Evolutionary conservation across 108 stramenopile species (phyloP).

Genomic region (Pinguiococcus pyrenoidosus): DNA sequence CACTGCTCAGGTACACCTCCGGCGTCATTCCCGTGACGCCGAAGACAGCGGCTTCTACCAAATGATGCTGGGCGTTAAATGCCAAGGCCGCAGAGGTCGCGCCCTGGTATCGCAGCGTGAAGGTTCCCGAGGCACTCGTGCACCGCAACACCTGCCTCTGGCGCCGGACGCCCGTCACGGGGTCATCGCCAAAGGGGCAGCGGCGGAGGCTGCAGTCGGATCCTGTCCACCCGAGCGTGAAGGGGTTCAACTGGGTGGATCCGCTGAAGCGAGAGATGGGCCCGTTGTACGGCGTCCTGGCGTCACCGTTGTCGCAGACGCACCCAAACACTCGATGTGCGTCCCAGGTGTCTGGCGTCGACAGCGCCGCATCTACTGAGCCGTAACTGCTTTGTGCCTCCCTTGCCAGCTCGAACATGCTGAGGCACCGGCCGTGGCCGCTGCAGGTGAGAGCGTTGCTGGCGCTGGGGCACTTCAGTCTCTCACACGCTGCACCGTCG

Average conservation of each 20-base stretch:
- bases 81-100: too few species aligned
- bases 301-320: constrained; percentile 48
- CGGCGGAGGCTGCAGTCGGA: constrained; percentile 37
- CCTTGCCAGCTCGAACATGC: constrained; percentile 19
- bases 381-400: constrained; percentile 13
- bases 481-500: constrained; percentile 22
- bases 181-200: constrained; percentile 46
- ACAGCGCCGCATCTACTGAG: constrained; percentile 17
- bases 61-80: too few species aligned
- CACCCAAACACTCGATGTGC: constrained; percentile 41
- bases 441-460: too few species aligned
- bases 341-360: constrained; percentile 36
- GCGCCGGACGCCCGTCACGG: constrained; percentile 15
- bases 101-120: too few species aligned
- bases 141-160: constrained; percentile 41
- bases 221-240: constrained; percentile 32
- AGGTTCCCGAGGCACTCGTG: too few species aligned
- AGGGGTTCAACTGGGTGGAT: too few species aligned
- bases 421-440: constrained; percentile 18
- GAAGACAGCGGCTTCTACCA: too few species aligned
- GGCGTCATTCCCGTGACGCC: too few species aligned
- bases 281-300: too few species aligned
- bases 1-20: too few species aligned
- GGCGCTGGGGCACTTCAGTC: constrained; percentile 2
- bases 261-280: too few species aligned